Evolutionary conservation across 139 green algal species (phyloP).

Genomic region (Chloropicon primus): DNA sequence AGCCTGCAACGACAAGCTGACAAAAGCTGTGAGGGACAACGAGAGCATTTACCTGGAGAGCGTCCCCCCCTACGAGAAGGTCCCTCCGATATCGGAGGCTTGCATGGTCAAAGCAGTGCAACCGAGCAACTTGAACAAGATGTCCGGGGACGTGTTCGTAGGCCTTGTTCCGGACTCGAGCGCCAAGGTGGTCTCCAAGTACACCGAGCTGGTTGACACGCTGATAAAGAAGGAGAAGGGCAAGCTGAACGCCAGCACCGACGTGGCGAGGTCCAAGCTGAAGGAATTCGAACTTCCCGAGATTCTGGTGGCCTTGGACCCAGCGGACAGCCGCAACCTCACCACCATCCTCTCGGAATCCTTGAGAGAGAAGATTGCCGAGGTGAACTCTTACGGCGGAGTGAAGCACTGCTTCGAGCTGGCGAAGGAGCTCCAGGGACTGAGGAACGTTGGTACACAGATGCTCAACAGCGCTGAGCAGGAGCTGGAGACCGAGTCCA

Average conservation of each 20-base stretch:
- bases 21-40: slow-evolving; percentile 36
- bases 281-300: slow-evolving; percentile 37
- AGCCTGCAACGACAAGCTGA: slow-evolving; percentile 28
- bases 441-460: slow-evolving; percentile 32
- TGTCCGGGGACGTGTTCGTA: not conserved
- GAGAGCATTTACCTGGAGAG: slow-evolving; percentile 40
- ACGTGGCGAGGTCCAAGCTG: slow-evolving; percentile 60
- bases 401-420: slow-evolving; percentile 42
- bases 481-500: slow-evolving; percentile 40
- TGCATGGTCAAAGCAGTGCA: slow-evolving; percentile 39
- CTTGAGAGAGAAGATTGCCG: slow-evolving; percentile 58
- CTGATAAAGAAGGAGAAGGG: slow-evolving; percentile 36
- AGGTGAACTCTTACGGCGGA: slow-evolving; percentile 54
- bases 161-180: slow-evolving; percentile 16
- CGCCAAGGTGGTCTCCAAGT: slow-evolving; percentile 58
- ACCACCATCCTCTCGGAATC: slow-evolving; percentile 45
- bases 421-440: slow-evolving; percentile 26
- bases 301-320: slow-evolving; percentile 30
- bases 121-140: not conserved
- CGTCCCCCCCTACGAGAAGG: not conserved
- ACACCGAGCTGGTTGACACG: slow-evolving; percentile 76
- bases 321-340: slow-evolving; percentile 15
- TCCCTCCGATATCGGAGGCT: slow-evolving; percentile 35
- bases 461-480: slow-evolving; percentile 40
- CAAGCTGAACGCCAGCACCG: slow-evolving; percentile 51